Base-by-base conservation (phyloP, 768 basidiomycete genomes). In the Hygrocybe punicea region DNA sequence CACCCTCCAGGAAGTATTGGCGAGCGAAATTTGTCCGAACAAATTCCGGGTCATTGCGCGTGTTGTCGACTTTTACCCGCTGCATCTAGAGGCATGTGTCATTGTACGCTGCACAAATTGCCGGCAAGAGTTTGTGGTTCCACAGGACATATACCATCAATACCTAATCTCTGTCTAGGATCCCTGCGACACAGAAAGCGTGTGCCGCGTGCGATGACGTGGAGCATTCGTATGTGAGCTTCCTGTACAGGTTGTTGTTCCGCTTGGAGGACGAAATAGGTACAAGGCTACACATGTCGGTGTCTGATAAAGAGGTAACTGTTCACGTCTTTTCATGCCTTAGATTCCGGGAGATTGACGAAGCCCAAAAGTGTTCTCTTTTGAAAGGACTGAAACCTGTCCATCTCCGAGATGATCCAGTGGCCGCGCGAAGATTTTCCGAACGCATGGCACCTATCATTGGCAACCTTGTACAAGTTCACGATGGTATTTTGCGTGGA, bases 181-280 rank as follows among this genome's bases (percentile, higher is more conserved):
- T 85, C 21, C 75, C 78, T 0, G 62, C 64, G 21, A 70, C 61
- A 2, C 74, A 72, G 33, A 71, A 70, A 59, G 74, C 72, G 21
- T 89, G 87, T 61, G 65, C 76, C 5, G 64, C 66, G 11, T 89
- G 87, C 64, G 71, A 73, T 50, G 82, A 86, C 63, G 74, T 77
- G 62, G 77, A 82, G 35, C 72, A 78, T 39, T 77, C 80, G 50
- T 79, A 78, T 58, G 76, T 79, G 47, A 74, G 71, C 35, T 78
- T 77, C 55, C 67, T 72, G 48, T 87, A 78, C 55, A 68, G 78
- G 49, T 67, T 87, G 53, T 79, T 73, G 52, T 56, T 88, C 50
- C 70, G 71, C 36, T 63, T 88, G 14, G 72, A 82, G 62, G 86
- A 89, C 56, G 76, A 77, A 35, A 64, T 71, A 10, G 78, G 76